Percentiles rank a stretch among this genome's conserved stretches.
Conservation (phyloP, 164 flowering plant genomes). For the Dillenia suffruticosa region DNA sequence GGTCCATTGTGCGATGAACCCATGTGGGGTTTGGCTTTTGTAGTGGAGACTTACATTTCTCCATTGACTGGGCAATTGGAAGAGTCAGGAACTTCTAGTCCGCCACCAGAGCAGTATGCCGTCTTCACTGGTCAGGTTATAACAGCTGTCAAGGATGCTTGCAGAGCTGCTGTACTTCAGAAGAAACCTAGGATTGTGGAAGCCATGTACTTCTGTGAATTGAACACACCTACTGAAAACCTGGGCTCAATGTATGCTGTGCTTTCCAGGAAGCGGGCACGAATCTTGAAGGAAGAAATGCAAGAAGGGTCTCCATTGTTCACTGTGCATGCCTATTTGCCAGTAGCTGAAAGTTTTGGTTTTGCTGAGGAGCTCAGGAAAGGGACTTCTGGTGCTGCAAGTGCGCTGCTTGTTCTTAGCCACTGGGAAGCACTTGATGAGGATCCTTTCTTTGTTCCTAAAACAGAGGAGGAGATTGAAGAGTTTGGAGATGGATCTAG, state of each 20-base stretch:
- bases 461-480: conserved; percentile 87
- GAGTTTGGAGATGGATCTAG: conserved; percentile 96
- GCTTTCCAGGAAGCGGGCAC: conserved; percentile 67
- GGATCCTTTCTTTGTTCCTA: conserved; percentile 94
- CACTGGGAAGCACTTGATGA: conserved; percentile 83
- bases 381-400: conserved; percentile 42
- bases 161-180: conserved; percentile 73
- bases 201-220: conserved; percentile 81
- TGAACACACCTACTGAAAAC: conserved; percentile 76
- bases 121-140: conserved; percentile 80
- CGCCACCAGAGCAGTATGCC: conserved; percentile 54
- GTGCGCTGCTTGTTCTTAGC: conserved; percentile 68
- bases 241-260: conserved; percentile 84
- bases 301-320: conserved; percentile 48
- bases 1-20: conserved; percentile 96
- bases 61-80: conserved; percentile 27
- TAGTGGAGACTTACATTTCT: conserved; percentile 56
- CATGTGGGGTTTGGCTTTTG: conserved; percentile 87
- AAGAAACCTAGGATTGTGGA: conserved; percentile 83
- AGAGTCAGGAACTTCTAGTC: conserved; percentile 30
- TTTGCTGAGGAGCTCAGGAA: conserved; percentile 21
- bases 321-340: neutral
- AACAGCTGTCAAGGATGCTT: conserved; percentile 81
- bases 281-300: conserved; percentile 84
- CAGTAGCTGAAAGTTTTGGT: too few species aligned